Base-by-base conservation (phyloP, 176 grass and related monocot genomes). In the Aegilops umbellulata region DNA sequence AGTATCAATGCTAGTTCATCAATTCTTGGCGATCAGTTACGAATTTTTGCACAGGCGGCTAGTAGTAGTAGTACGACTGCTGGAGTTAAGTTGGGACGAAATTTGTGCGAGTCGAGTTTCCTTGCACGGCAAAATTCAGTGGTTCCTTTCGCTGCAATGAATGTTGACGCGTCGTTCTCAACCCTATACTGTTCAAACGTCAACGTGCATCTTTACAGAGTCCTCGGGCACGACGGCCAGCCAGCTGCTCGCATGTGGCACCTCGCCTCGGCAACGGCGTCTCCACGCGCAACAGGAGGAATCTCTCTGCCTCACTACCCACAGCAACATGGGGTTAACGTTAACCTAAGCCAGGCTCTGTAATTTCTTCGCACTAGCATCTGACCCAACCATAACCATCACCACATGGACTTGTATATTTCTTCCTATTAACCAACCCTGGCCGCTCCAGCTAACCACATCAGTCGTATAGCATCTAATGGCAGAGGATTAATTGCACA, bases 221-320 rank as follows among this genome's bases (percentile, higher is more conserved):
- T 5, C 57, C 76, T 31, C 79, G 81, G 66, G 63, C 61, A 49
- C 2, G 3, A 23, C 70, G 42, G 39, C 2, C 38, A 27, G 66
- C 46, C 61, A 74, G 78, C 39, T 42, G 25, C 51, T 9, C 8
- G 49, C 72, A 83, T 79, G 42, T 90, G 80, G 65, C 53, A 7
- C 12, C 78, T 69, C 29, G 78, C 64, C 84, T 86, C 55, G 84
- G 55, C 84, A 41, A 49, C 26, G 2, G 73, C 73, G 63, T 27
- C 88, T 35, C 55, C 55, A 0, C 55, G 1, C 55, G 55, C 7
- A 58, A 44, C 41, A 8, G 19, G 2, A 58, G 55, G 55, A 58
- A 58, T 78, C 79, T 78, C 46, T 24, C 38, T 30, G 25, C 14
- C 46, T 42, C 80, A 10, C 68, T 19, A 31, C 60, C 36, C 68